Percentiles rank a stretch among this genome's conserved stretches.
Conservation (phyloP, 371 early-diverging fungal genomes). For the Syncephalastrum sp. region DNA sequence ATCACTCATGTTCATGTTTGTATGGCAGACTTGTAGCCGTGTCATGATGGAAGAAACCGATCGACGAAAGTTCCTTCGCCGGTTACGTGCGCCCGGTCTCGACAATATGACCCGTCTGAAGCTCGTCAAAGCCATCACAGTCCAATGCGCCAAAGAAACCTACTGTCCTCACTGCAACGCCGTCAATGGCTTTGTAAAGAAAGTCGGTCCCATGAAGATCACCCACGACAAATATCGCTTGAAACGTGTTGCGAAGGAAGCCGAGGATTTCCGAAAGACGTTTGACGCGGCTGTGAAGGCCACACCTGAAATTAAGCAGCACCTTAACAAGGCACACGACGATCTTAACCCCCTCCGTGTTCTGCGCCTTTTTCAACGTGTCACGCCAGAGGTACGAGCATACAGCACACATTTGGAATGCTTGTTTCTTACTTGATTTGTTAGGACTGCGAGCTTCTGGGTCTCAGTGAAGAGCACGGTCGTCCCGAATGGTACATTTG, state of each 20-base stretch:
- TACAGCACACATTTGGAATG: background rate
- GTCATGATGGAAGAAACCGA: constrained; percentile 87
- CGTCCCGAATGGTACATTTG: constrained; percentile 94
- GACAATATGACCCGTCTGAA: constrained; percentile 80
- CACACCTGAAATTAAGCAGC: constrained; percentile 76
- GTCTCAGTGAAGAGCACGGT: constrained; percentile 82
- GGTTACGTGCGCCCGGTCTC: constrained; percentile 76
- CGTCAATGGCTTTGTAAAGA: constrained; percentile 92
- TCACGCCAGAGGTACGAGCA: constrained; percentile 71
- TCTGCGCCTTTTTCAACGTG: constrained; percentile 82
- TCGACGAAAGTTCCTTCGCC: constrained; percentile 67
- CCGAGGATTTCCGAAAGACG: constrained; percentile 69
- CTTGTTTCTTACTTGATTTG: background rate
- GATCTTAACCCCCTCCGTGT: constrained; percentile 95
- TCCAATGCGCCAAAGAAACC: constrained; percentile 86
- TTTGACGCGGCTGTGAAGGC: constrained; percentile 72
- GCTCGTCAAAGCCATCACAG: constrained; percentile 83
- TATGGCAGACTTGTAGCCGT: constrained; percentile 73
- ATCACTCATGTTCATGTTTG: background rate
- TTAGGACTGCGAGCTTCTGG: constrained; percentile 93
- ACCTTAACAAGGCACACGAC: constrained; percentile 85
- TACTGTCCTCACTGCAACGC: constrained; percentile 88
- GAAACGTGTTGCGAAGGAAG: constrained; percentile 74
- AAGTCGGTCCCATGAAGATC: constrained; percentile 94
- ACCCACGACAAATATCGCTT: constrained; percentile 93